Evolutionary conservation across 2,329 filamentous ascomycete species (phyloP).

Genomic region (Mariannaea sp.): DNA sequence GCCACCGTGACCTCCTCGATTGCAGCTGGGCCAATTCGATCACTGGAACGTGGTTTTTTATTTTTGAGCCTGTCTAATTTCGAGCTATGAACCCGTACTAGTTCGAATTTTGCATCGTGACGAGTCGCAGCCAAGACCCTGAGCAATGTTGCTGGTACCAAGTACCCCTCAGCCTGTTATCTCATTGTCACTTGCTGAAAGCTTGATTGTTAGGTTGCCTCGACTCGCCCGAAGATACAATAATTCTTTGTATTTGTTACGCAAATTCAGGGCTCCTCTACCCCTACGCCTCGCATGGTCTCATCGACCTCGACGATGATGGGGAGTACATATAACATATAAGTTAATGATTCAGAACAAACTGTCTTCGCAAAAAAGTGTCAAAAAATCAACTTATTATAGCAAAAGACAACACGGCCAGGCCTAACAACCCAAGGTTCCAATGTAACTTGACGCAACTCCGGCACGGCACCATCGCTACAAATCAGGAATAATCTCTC

Average conservation of each 20-base stretch:
- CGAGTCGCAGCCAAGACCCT: too few species aligned
- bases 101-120: too few species aligned
- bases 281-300: slow-evolving; percentile 16
- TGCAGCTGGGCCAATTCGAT: too few species aligned
- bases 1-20: neutral
- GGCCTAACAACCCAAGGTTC: slow-evolving; percentile 7
- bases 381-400: slow-evolving; percentile 20
- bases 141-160: too few species aligned
- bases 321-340: too few species aligned
- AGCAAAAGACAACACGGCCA: slow-evolving; percentile 27
- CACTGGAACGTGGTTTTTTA: too few species aligned
- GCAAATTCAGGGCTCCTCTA: slow-evolving; percentile 18
- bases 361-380: slow-evolving; percentile 31
- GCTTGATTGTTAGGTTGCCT: slow-evolving; percentile 2
- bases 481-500: slow-evolving; percentile 36
- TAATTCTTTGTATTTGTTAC: slow-evolving; percentile 6
- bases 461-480: slow-evolving; percentile 35
- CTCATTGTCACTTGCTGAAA: too few species aligned
- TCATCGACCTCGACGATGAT: slow-evolving; percentile 19
- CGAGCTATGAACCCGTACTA: too few species aligned
- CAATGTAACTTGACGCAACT: slow-evolving; percentile 29
- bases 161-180: too few species aligned
- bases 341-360: slow-evolving; percentile 28
- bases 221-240: neutral
- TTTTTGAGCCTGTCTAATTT: too few species aligned